These are phyloP conservation scores for Phytophthora pinifolia DNA, from an alignment of 352 stramenopile genomes.

Conservation along the genomic window DNA sequence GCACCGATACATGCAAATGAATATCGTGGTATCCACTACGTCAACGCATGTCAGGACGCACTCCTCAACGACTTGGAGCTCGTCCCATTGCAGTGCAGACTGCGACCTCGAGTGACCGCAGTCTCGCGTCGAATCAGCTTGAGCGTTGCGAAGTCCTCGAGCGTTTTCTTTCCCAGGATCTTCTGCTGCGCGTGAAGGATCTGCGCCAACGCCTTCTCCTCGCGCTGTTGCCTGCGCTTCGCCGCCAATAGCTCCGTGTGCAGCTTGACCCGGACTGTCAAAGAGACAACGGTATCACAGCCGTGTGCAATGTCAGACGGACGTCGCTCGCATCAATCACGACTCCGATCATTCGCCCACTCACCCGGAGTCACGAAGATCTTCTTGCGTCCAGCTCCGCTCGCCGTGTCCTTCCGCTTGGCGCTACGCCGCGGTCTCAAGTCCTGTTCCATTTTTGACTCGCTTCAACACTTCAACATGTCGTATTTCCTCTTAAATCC, in stretches of 20 bases:
- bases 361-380: conserved; percentile 10
- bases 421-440: conserved; percentile 5
- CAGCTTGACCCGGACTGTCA: conserved; percentile 23
- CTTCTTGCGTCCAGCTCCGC: conserved; percentile 4
- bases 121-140: conserved; percentile 45
- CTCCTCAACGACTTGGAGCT: neutral
- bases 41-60: conserved; percentile 2
- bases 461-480: conserved; percentile 3
- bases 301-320: neutral
- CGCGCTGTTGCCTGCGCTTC: conserved; percentile 20
- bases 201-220: conserved; percentile 32
- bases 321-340: no score
- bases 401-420: conserved; percentile 14
- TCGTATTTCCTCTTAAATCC: neutral
- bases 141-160: conserved; percentile 47
- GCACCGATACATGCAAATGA: neutral
- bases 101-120: conserved; percentile 30
- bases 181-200: conserved; percentile 40
- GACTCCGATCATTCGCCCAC: no score
- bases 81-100: conserved; percentile 50
- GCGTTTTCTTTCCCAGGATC: conserved; percentile 51
- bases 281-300: neutral
- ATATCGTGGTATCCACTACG: neutral
- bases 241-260: conserved; percentile 26
- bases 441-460: conserved; percentile 20